Percentiles rank a stretch among this genome's conserved stretches.
phyloP scores from a whole-genome alignment of 2,329 filamentous ascomycete species.

The Setomelanomma holmii region DNA sequence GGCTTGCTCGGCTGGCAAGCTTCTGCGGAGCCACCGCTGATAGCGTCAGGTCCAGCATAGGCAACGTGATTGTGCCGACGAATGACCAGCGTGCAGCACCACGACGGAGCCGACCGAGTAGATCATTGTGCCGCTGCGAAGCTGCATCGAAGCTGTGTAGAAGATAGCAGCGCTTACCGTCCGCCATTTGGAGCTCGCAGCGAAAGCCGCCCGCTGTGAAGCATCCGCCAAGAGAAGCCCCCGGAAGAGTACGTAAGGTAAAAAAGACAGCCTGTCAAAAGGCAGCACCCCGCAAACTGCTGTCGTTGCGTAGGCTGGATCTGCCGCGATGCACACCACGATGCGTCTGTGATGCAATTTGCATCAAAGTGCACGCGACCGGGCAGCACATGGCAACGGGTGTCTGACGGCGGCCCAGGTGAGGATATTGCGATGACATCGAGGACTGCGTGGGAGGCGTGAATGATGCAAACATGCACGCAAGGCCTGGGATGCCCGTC shows the following conservation, averaged over 20 bases:
- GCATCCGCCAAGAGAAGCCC: slow-evolving; percentile 26
- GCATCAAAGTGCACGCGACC: slow-evolving; percentile 26
- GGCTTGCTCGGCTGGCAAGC: slow-evolving; percentile 32
- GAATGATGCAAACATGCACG: slow-evolving; percentile 31
- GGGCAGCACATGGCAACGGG: slow-evolving; percentile 17
- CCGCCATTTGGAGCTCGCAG: slow-evolving; percentile 23
- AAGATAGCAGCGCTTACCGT: slow-evolving; percentile 39
- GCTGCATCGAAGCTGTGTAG: slow-evolving; percentile 48
- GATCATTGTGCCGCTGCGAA: slow-evolving; percentile 30
- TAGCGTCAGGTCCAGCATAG: slow-evolving; percentile 36
- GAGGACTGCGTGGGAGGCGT: slow-evolving; percentile 26
- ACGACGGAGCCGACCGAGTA: slow-evolving; percentile 46
- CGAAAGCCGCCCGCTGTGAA: slow-evolving; percentile 33
- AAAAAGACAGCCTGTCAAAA: slow-evolving; percentile 14
- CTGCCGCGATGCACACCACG: slow-evolving; percentile 18
- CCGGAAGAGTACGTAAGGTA: slow-evolving; percentile 17
- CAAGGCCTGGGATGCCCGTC: slow-evolving; percentile 17
- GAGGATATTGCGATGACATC: slow-evolving; percentile 37
- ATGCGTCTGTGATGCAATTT: slow-evolving; percentile 23
- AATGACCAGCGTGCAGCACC: slow-evolving; percentile 26
- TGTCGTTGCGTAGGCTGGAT: slow-evolving; percentile 13
- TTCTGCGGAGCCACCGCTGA: slow-evolving; percentile 36
- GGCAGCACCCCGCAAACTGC: slow-evolving; percentile 26
- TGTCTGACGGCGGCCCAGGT: slow-evolving; percentile 19
- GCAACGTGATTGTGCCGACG: slow-evolving; percentile 19